Base-by-base conservation (phyloP, 805 yeast genomes). In the Yamadazyma sp. region DNA sequence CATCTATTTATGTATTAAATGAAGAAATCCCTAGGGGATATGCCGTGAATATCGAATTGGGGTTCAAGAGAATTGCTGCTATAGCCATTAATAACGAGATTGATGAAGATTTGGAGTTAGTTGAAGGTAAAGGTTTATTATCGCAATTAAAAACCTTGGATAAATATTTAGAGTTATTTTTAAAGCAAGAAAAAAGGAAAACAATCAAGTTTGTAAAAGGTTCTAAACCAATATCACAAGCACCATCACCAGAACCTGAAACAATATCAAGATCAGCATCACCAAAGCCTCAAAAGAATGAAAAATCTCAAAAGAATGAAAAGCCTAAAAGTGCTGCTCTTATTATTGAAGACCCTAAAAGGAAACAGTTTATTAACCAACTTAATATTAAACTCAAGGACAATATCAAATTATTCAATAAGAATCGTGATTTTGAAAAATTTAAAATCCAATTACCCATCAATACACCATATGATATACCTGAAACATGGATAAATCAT, bases 21-120 rank as follows among this genome's bases (percentile, higher is more conserved):
- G 71, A 73, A 22, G 86, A 81, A 21, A 79, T 83, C 10, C 87
- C 91, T 1, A 62, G 77, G 38, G 91, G 89, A 0, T 78, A 60
- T 50, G 74, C 85, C 10, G 62, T 72, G 10, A 82, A 82, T 45
- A 63, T 83, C n/a, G 91, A 83, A 49, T 45, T 55, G 4, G 91
- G 88, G 5, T 84, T 79, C 53, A 59, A 58, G 27, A 53, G 59
- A 30, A 76, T 79, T 14, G 35, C 41, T 23, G 42, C 44, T 27
- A 38, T 36, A 7, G 31, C 34, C 7, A 10, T 26, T 10, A 19
- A 27, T 13, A 22, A 28, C 7, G 33, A 16, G 6, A 26, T n/a
- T 14, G 56, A 49, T 21, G 53, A 48, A 27, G 55, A 50, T 2
- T 48, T 51, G 3, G 54, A 49, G 20, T 44, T 75, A 37, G 71